Evolutionary conservation across 371 early-diverging fungal species (phyloP).

Genomic region (Phascolomyces articulosus): DNA sequence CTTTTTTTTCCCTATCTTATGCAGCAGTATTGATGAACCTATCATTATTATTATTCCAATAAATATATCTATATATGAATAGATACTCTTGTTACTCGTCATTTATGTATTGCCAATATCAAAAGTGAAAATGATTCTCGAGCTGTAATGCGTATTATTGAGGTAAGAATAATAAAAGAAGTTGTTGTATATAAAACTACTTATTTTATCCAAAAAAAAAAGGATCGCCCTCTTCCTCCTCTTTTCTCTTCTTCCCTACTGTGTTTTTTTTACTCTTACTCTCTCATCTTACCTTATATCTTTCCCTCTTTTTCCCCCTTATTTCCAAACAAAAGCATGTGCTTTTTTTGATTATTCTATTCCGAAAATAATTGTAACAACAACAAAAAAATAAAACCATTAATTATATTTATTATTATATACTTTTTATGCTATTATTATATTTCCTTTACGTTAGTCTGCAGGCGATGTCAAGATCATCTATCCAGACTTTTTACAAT

Average conservation of each 20-base stretch:
- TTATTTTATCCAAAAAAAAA: too few relatives aligned
- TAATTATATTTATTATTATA: not conserved
- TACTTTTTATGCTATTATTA: too few relatives aligned
- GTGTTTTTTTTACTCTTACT: too few relatives aligned
- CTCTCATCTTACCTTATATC: too few relatives aligned
- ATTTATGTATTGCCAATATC: not conserved
- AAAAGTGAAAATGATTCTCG: not conserved
- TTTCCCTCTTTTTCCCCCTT: not conserved
- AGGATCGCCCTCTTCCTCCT: too few relatives aligned
- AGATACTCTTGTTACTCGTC: not conserved
- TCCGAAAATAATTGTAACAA: not conserved
- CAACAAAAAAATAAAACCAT: not conserved
- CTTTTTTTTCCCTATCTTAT: not conserved
- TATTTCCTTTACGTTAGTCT: not conserved
- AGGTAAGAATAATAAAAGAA: too few relatives aligned
- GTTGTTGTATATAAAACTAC: too few relatives aligned
- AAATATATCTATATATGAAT: too few relatives aligned
- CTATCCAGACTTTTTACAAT: slow-evolving; percentile 9
- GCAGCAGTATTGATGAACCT: too few relatives aligned
- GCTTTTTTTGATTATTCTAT: not conserved
- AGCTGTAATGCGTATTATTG: not conserved
- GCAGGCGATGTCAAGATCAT: slow-evolving; percentile 10
- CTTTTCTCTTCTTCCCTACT: too few relatives aligned
- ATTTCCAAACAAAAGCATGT: too few relatives aligned
- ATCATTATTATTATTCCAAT: too few relatives aligned